A percentile compares a stretch with the other conserved stretches of the same genome.
These are phyloP conservation scores for Penicillium fuscoglaucum DNA, from an alignment of 2,329 filamentous ascomycete species.

Conservation along the genomic window DNA sequence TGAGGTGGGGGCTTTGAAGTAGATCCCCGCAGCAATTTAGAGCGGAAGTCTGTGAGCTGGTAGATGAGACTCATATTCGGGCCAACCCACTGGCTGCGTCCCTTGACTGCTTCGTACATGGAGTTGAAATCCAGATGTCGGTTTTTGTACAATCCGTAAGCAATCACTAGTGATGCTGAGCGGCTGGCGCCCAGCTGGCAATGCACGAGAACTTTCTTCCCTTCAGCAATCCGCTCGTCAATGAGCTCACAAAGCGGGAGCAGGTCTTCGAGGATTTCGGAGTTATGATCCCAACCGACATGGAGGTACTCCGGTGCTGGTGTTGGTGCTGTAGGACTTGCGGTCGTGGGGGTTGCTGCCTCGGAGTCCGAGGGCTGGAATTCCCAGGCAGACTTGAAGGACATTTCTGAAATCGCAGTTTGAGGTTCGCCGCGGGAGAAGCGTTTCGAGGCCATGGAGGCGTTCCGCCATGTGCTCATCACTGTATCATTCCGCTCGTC, in stretches of 20 bases:
- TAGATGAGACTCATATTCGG: conserved; percentile 70
- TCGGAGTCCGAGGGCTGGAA: conserved; percentile 35
- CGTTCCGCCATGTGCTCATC: conserved; percentile 52
- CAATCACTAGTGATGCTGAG: conserved; percentile 66
- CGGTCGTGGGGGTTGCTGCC: conserved; percentile 33
- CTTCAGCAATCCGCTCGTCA: conserved; percentile 57
- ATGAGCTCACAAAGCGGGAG: conserved; percentile 61
- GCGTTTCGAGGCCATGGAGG: conserved; percentile 36
- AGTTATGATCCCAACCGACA: conserved; percentile 67
- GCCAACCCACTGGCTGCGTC: conserved; percentile 65
- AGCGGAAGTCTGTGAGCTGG: conserved; percentile 64
- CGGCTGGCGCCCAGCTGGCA: conserved; percentile 66
- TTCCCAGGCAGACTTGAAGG: conserved; percentile 53
- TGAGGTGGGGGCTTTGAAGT: conserved; percentile 34
- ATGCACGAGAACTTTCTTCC: conserved; percentile 63
- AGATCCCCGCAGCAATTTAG: conserved; percentile 38
- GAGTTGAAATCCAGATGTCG: conserved; percentile 63
- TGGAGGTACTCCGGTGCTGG: conserved; percentile 64
- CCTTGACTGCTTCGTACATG: conserved; percentile 64
- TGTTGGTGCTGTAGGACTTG: conserved; percentile 31
- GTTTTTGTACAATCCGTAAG: conserved; percentile 65
- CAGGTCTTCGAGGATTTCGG: conserved; percentile 65
- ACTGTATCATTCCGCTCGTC: conserved; percentile 39
- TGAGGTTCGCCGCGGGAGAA: conserved; percentile 43
- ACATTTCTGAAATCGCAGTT: conserved; percentile 47